These are phyloP conservation scores for Lachnellula occidentalis DNA, from an alignment of 2,329 filamentous ascomycete genomes.

Conservation along the genomic window DNA sequence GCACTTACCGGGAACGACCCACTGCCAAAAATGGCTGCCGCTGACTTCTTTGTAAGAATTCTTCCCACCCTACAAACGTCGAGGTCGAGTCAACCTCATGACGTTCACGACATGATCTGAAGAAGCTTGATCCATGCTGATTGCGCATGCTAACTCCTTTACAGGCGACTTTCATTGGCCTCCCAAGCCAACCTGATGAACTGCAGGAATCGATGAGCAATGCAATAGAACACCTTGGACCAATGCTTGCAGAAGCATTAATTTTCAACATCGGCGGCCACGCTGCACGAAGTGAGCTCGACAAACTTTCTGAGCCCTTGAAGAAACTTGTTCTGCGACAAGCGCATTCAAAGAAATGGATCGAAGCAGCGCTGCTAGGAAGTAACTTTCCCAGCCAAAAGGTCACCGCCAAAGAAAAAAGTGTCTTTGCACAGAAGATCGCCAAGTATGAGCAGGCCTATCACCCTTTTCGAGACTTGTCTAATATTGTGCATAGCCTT, in stretches of 20 bases:
- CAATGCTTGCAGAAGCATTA: constrained; percentile 52
- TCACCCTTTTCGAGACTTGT: neutral
- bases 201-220: constrained; percentile 39
- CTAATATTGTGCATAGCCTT: constrained; percentile 39
- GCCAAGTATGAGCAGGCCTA: constrained; percentile 44
- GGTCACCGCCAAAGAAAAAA: constrained; percentile 54
- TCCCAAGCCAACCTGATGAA: constrained; percentile 34
- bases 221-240: constrained; percentile 55
- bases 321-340: constrained; percentile 60
- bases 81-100: no score
- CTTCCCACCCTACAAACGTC: no score
- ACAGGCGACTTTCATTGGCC: constrained; percentile 47
- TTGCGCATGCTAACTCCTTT: neutral
- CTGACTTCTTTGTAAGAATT: constrained; percentile 74
- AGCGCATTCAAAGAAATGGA: constrained; percentile 52
- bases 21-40: constrained; percentile 67
- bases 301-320: constrained; percentile 64
- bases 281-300: constrained; percentile 65
- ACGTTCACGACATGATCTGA: no score
- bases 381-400: constrained; percentile 51
- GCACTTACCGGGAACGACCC: constrained; percentile 67
- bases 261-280: constrained; percentile 63
- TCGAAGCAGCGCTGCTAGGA: constrained; percentile 51
- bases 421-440: constrained; percentile 60
- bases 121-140: neutral